Conservation (phyloP, 192 early-diverging fungal species). For the Linnemannia schmuckeri region DNA sequence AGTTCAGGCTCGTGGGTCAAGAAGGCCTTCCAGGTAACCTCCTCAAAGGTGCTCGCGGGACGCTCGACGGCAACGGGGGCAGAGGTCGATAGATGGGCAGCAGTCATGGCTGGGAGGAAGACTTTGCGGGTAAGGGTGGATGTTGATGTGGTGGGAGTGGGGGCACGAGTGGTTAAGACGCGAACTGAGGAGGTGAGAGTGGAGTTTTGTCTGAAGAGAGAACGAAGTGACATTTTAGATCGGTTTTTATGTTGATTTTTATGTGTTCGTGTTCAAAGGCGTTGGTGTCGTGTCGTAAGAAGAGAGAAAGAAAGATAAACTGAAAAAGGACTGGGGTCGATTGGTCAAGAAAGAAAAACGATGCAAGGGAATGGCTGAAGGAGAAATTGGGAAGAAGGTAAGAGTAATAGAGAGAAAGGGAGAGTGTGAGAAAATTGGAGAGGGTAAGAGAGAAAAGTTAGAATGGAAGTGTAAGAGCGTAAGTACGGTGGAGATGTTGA, state of each 20-base stretch:
- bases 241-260: background rate
- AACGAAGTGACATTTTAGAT: background rate
- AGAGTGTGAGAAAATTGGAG: background rate
- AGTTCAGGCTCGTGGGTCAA: background rate
- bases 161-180: background rate
- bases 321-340: background rate
- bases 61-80: background rate
- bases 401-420: background rate
- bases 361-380: background rate
- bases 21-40: slow-evolving; percentile 16
- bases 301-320: background rate
- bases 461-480: background rate
- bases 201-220: background rate
- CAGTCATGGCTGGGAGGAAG: background rate
- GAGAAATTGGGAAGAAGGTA: background rate
- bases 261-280: background rate
- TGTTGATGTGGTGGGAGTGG: background rate
- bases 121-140: background rate
- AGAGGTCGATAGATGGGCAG: background rate
- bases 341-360: background rate
- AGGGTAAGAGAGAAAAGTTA: background rate
- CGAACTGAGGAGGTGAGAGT: background rate
- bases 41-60: slow-evolving; percentile 23
- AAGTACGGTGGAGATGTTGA: background rate
- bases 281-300: background rate